A percentile compares a stretch with the other conserved stretches of the same genome.
Evolutionary conservation across 2,329 filamentous ascomycete species (phyloP).

Genomic region (Trichoderma asperellum): DNA sequence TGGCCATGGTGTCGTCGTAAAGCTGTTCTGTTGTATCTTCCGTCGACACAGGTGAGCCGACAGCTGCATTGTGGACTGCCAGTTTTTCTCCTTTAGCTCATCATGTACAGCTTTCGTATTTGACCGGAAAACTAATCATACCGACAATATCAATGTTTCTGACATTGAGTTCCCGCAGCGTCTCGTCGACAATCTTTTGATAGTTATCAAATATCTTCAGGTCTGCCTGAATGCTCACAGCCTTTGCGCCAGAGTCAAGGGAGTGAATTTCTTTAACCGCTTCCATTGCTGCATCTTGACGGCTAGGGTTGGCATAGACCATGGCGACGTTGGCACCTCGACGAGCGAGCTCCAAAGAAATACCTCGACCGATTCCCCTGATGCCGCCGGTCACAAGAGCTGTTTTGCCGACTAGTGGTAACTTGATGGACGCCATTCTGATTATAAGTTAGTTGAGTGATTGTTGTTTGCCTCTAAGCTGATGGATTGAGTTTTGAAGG

Average conservation of each 20-base stretch:
- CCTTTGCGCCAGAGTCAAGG: constrained; percentile 5
- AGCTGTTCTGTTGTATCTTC: not conserved
- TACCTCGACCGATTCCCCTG: constrained; percentile 6
- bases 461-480: not conserved
- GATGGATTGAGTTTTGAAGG: not conserved
- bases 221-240: constrained; percentile 10
- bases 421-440: not conserved
- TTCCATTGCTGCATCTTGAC: not conserved
- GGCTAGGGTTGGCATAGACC: constrained; percentile 15
- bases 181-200: constrained; percentile 6
- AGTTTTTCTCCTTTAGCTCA: not conserved
- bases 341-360: constrained; percentile 14
- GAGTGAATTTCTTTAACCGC: not conserved
- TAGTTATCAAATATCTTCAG: constrained; percentile 1
- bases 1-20: constrained; percentile 11
- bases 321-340: constrained; percentile 14
- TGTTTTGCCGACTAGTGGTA: not conserved
- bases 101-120: not conserved
- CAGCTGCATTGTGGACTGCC: constrained; percentile 8
- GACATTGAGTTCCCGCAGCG: not conserved
- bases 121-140: not conserved
- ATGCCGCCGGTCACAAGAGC: constrained; percentile 21
- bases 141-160: constrained; percentile 15
- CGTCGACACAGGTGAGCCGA: not conserved
- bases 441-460: not conserved